Evolutionary conservation across 139 green algal genomes (phyloP).

Genomic region (Chara braunii): DNA sequence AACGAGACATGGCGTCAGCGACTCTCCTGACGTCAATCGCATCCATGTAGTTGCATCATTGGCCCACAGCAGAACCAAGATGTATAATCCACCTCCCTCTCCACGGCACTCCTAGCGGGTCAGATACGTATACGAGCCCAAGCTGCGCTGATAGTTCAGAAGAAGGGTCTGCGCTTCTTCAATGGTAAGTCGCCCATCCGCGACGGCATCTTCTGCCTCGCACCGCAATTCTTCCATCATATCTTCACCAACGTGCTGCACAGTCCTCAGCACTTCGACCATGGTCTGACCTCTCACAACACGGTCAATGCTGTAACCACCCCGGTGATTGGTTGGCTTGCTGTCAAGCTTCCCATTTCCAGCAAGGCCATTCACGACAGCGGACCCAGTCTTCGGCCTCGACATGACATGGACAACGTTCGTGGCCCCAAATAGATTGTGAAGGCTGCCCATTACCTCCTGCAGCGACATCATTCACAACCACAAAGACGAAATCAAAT

Average conservation of each 20-base stretch:
- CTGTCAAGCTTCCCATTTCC: neutral
- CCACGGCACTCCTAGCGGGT: neutral
- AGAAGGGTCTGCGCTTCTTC: slow-evolving; percentile 23
- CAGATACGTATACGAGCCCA: slow-evolving; percentile 38
- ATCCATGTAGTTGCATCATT: neutral
- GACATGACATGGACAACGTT: slow-evolving; percentile 41
- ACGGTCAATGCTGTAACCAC: slow-evolving; percentile 24
- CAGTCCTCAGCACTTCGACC: slow-evolving; percentile 24
- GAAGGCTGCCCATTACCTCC: slow-evolving; percentile 54
- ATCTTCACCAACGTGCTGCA: slow-evolving; percentile 21
- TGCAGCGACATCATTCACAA: slow-evolving; percentile 47
- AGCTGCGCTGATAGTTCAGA: slow-evolving; percentile 8
- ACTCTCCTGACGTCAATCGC: neutral
- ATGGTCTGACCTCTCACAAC: slow-evolving; percentile 30
- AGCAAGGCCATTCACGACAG: neutral
- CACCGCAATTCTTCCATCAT: slow-evolving; percentile 23
- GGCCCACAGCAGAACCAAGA: neutral
- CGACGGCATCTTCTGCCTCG: slow-evolving; percentile 22
- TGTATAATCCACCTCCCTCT: neutral
- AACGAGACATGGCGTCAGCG: too few relatives aligned
- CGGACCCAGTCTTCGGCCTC: neutral
- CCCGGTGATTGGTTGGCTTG: neutral
- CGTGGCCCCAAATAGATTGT: slow-evolving; percentile 64
- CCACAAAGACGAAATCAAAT: too few relatives aligned
- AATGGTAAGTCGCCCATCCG: neutral